Percentiles rank a stretch among this genome's conserved stretches.
Evolutionary conservation across 352 stramenopile species (phyloP).

Genomic region (Phytophthora aleatoria): DNA sequence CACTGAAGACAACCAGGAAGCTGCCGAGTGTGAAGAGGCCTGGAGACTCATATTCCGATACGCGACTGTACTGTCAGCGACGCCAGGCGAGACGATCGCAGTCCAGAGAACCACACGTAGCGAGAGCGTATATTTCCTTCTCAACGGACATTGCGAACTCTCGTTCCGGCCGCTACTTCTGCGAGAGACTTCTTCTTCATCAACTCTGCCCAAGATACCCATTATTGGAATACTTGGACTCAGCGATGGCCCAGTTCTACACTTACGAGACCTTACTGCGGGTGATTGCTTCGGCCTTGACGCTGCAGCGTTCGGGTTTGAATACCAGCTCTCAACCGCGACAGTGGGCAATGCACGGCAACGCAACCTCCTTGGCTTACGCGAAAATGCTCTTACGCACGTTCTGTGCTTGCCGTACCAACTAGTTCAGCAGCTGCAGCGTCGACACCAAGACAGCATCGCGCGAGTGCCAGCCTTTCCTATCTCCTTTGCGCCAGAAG

Average conservation of each 20-base stretch:
- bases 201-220: slow-evolving; percentile 16
- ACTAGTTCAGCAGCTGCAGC: slow-evolving; percentile 37
- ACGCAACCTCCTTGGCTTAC: slow-evolving; percentile 54
- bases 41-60: slow-evolving; percentile 26
- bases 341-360: slow-evolving; percentile 46
- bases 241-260: slow-evolving; percentile 9
- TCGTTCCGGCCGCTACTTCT: slow-evolving; percentile 26
- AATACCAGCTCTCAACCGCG: slow-evolving; percentile 35
- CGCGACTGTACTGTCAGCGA: slow-evolving; percentile 20
- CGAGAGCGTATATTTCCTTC: slow-evolving; percentile 27
- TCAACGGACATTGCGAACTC: slow-evolving; percentile 30
- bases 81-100: slow-evolving; percentile 16
- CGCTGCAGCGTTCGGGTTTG: slow-evolving; percentile 48
- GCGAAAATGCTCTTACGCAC: slow-evolving; percentile 38
- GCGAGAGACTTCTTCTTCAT: background rate
- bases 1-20: background rate
- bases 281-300: slow-evolving; percentile 61
- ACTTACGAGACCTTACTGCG: slow-evolving; percentile 35
- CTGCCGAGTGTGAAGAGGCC: slow-evolving; percentile 8
- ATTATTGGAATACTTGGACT: background rate
- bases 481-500: slow-evolving; percentile 25
- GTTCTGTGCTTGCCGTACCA: slow-evolving; percentile 44
- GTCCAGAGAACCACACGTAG: slow-evolving; percentile 11
- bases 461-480: slow-evolving; percentile 14
- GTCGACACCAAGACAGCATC: slow-evolving; percentile 4